A percentile compares a stretch with the other conserved stretches of the same genome.
Conservation (phyloP, 495 filamentous ascomycete genomes). For the Aspergillus wentii region DNA sequence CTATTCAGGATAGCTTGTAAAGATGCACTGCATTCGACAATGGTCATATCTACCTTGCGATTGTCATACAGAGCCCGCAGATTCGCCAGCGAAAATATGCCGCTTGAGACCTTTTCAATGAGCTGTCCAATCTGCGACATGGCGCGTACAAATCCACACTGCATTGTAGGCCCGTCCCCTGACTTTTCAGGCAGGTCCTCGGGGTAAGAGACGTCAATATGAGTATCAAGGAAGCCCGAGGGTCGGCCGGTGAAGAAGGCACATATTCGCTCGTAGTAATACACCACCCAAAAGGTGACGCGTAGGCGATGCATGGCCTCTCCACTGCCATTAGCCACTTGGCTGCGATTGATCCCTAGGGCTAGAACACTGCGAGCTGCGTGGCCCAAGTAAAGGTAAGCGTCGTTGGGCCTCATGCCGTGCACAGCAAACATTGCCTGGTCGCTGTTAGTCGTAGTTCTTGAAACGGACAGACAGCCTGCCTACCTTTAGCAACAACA, state of each 20-base stretch:
- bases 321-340: conserved; percentile 8
- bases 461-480: neutral
- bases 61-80: conserved; percentile 4
- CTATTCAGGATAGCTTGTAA: conserved; percentile 3
- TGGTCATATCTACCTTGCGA: conserved; percentile 3
- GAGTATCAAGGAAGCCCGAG: conserved; percentile 5
- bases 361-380: conserved; percentile 8
- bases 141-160: conserved; percentile 6
- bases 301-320: conserved; percentile 9
- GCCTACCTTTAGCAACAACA: conserved; percentile 11
- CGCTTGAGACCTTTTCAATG: conserved; percentile 6
- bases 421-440: conserved; percentile 10
- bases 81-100: conserved; percentile 7
- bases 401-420: conserved; percentile 9
- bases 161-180: conserved; percentile 1
- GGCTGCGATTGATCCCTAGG: conserved; percentile 6
- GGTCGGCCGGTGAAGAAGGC: conserved; percentile 7
- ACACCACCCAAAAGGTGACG: conserved; percentile 8
- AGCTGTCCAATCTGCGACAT: conserved; percentile 9
- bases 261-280: conserved; percentile 8
- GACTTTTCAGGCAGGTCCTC: conserved; percentile 3
- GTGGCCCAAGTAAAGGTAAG: conserved; percentile 11
- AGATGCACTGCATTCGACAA: conserved; percentile 5
- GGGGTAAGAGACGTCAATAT: conserved; percentile 10
- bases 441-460: neutral